Percentiles rank a stretch among this genome's conserved stretches.
These are phyloP conservation scores for Phytophthora gonapodyides DNA, from an alignment of 352 stramenopile genomes.

Conservation along the genomic window DNA sequence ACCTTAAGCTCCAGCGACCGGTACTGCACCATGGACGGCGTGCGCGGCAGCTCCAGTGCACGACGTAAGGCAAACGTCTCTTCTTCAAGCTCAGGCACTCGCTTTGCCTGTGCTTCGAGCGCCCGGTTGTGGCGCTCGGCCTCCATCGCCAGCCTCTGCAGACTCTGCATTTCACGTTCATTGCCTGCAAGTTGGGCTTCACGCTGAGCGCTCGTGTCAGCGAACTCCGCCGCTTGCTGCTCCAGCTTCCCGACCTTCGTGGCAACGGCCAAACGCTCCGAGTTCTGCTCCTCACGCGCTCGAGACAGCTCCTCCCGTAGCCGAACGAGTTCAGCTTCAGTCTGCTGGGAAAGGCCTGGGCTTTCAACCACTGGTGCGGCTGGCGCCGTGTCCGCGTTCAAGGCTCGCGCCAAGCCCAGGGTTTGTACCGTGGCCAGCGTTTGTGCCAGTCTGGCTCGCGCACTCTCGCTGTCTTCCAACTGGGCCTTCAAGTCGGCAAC, in stretches of 20 bases:
- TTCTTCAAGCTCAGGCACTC: conserved; percentile 54
- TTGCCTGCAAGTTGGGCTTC: conserved; percentile 33
- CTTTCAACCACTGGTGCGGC: conserved; percentile 5
- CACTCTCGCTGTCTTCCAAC: conserved; percentile 70
- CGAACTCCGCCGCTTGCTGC: conserved; percentile 33
- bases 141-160: conserved; percentile 33
- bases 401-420: conserved; percentile 14
- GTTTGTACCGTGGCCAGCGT: conserved; percentile 57
- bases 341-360: conserved; percentile 11
- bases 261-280: conserved; percentile 7
- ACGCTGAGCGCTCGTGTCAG: conserved; percentile 24
- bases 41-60: conserved; percentile 59
- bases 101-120: conserved; percentile 37
- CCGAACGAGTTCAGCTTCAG: conserved; percentile 22
- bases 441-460: conserved; percentile 58
- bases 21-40: conserved; percentile 83
- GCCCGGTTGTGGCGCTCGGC: conserved; percentile 36
- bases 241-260: conserved; percentile 29
- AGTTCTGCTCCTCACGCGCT: conserved; percentile 12
- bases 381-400: conserved; percentile 22
- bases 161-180: conserved; percentile 41
- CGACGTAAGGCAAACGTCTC: conserved; percentile 50
- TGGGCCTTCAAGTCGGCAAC: conserved; percentile 50
- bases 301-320: conserved; percentile 16
- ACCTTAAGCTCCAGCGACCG: conserved; percentile 73